Percentiles rank a stretch among this genome's conserved stretches.
These are phyloP conservation scores for Saussurea involucrata DNA, from an alignment of 129 eudicot genomes.

Conservation along the genomic window DNA sequence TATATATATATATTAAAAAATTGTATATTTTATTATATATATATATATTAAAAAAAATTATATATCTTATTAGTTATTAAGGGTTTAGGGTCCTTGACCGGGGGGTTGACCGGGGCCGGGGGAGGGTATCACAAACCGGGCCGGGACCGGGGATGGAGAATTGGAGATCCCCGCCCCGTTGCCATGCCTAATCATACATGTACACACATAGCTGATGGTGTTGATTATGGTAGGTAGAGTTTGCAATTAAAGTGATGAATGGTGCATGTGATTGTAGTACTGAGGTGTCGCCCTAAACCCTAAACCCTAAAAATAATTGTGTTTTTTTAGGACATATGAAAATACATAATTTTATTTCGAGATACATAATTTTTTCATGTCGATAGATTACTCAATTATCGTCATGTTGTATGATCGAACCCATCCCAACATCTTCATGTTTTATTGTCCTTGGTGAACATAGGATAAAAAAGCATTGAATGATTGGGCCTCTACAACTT, in stretches of 20 bases:
- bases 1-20: too few relatives aligned
- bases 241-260: background rate
- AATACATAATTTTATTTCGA: background rate
- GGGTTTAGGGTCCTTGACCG: too few relatives aligned
- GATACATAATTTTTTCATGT: background rate
- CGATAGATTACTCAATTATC: background rate
- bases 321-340: background rate
- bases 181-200: too few relatives aligned
- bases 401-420: slow-evolving; percentile 16
- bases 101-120: too few relatives aligned
- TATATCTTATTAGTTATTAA: too few relatives aligned
- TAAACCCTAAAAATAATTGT: too few relatives aligned
- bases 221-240: background rate
- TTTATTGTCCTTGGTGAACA: background rate
- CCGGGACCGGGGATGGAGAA: too few relatives aligned
- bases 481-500: background rate
- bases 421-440: slow-evolving; percentile 30
- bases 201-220: too few relatives aligned
- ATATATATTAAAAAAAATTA: too few relatives aligned
- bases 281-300: background rate
- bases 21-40: too few relatives aligned
- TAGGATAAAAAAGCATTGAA: background rate
- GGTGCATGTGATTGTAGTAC: background rate
- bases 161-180: too few relatives aligned
- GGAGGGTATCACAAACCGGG: too few relatives aligned